Base-by-base conservation (phyloP, 257 asterid genomes). In the Eustoma russellianum region DNA sequence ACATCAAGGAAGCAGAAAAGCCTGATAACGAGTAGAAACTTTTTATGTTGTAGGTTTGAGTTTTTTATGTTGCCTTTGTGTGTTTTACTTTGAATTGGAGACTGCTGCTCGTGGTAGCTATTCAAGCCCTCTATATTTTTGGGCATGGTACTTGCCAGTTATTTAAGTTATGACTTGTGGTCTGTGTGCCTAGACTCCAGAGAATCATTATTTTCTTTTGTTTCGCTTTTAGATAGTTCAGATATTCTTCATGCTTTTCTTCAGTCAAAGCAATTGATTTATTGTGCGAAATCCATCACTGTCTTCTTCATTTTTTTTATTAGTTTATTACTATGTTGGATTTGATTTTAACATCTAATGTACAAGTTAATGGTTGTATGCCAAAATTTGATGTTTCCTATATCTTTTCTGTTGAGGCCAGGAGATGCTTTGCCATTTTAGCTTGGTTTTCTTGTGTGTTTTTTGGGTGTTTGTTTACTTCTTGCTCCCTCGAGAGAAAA, bases 1-100 rank as follows among this genome's bases (percentile, higher is more conserved):
- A 88, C 66, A 77, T 77, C 64, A 85, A 85, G 77, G 96, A 81
- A 79, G 86, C 94, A 11, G 65, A 93, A 24, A 84, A 88, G 72
- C 80, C 81, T n/a, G 94, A 84, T 17, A 82, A 80, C 48, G 88
- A 86, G 78, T 63, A 81, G 88, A 53, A 49, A 65, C 43, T 56
- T 55, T 63, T 64, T 46, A 57, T 63, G 67, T 52, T 43, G 51
- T 67, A 70, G 65, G 62, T 61, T 64, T 67, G 50, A 70, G 59
- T 70, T 56, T 53, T 57, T 50, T 60, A 46, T 3, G 5, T 38
- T 38, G 9, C 8, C 43, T 38, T 38, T 38, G 9, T 38, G 11
- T 68, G 60, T 59, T 72, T 52, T 66, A 52, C 55, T 62, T 60
- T 17, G 45, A 65, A 57, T 65, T 50, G 33, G 35, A 50, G 33